phyloP scores from a whole-genome alignment of 2,329 filamentous ascomycete species.

The Amauroascus verrucosus region DNA sequence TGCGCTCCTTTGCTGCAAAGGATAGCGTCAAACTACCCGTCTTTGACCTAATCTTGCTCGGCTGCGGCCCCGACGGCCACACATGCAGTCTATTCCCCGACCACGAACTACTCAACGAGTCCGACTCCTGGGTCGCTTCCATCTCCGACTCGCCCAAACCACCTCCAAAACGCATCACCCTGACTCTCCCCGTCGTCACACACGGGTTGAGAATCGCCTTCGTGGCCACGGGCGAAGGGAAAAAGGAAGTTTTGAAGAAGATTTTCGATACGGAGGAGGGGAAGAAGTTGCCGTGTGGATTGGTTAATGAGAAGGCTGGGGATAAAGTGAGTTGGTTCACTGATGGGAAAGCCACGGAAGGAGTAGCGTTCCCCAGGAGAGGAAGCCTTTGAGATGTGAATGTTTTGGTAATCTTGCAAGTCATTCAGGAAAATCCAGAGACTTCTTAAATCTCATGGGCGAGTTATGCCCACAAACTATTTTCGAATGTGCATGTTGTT shows the following conservation, averaged over 20 bases:
- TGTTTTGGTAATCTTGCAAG: no score
- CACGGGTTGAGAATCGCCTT: slow-evolving; percentile 82
- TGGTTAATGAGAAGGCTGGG: slow-evolving; percentile 74
- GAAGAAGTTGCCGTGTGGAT: slow-evolving; percentile 64
- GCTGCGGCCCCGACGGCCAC: slow-evolving; percentile 91
- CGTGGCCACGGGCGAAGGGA: slow-evolving; percentile 76
- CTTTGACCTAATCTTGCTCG: slow-evolving; percentile 87
- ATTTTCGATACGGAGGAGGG: slow-evolving; percentile 76
- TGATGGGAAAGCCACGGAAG: slow-evolving; percentile 73
- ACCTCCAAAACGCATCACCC: slow-evolving; percentile 77
- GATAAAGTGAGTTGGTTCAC: slow-evolving; percentile 95
- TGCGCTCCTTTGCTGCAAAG: slow-evolving; percentile 74
- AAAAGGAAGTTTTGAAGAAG: slow-evolving; percentile 83
- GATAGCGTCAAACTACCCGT: slow-evolving; percentile 91
- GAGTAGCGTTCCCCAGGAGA: slow-evolving; percentile 68
- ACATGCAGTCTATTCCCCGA: slow-evolving; percentile 94
- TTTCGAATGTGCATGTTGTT: background rate
- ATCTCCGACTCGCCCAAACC: slow-evolving; percentile 94
- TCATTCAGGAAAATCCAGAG: no score
- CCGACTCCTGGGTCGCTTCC: slow-evolving; percentile 80
- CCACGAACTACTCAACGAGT: slow-evolving; percentile 75
- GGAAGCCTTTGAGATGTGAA: slow-evolving; percentile 46
- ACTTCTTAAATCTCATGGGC: no score
- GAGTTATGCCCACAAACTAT: no score
- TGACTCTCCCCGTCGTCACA: slow-evolving; percentile 81